These are phyloP conservation scores for Paecilomyces sp. DNA, from an alignment of 2,329 filamentous ascomycete species.

Conservation along the genomic window DNA sequence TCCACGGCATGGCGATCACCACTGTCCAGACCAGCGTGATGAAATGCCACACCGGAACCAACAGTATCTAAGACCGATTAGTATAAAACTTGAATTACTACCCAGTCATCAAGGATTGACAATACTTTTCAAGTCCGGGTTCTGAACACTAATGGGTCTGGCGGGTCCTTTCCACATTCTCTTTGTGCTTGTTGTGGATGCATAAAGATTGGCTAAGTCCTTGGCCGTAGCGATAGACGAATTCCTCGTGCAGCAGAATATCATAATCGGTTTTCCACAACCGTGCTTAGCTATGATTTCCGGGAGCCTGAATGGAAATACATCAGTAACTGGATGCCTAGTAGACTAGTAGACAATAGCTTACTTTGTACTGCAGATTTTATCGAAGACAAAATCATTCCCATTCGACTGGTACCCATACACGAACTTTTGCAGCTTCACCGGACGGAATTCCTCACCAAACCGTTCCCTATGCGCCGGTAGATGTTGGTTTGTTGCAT, in stretches of 20 bases:
- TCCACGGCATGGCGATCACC: conserved; percentile 62
- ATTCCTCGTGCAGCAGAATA: conserved; percentile 74
- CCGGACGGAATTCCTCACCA: conserved; percentile 72
- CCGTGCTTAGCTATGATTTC: conserved; percentile 61
- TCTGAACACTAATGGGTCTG: conserved; percentile 45
- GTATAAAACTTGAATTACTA: conserved; percentile 8
- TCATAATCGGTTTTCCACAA: conserved; percentile 66
- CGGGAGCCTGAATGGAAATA: conserved; percentile 46
- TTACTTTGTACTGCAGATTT: conserved; percentile 54
- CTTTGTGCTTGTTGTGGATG: conserved; percentile 40
- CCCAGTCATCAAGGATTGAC: conserved; percentile 18
- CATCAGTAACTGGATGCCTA: not conserved
- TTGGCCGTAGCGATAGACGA: conserved; percentile 63
- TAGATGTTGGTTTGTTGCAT: conserved; percentile 50
- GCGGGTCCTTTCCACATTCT: conserved; percentile 59
- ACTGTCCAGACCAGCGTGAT: conserved; percentile 67
- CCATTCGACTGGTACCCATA: conserved; percentile 58
- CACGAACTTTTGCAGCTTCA: conserved; percentile 68
- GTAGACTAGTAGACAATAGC: conserved; percentile 8
- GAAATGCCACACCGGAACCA: conserved; percentile 64
- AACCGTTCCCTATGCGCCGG: conserved; percentile 65
- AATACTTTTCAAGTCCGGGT: conserved; percentile 54
- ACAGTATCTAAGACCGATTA: conserved; percentile 32
- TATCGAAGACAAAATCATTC: conserved; percentile 76
- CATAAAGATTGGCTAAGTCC: conserved; percentile 61